Percentiles rank a stretch among this genome's conserved stretches.
Evolutionary conservation across 768 basidiomycete species (phyloP).

Genomic region (Leucocoprinus sp.): DNA sequence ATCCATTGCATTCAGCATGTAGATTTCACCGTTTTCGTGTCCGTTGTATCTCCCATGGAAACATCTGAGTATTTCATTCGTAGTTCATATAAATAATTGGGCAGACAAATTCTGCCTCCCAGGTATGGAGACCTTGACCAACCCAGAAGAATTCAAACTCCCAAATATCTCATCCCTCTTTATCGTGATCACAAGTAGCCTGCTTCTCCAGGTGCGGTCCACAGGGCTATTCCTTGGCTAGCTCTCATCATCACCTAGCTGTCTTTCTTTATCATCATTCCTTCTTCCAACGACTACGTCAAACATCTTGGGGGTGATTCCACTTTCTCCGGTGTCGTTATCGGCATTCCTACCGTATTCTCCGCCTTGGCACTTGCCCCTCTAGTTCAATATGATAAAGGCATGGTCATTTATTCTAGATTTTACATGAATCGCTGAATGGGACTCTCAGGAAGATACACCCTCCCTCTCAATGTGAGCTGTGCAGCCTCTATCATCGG

Average conservation of each 20-base stretch:
- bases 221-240: background rate
- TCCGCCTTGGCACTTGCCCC: conserved; percentile 51
- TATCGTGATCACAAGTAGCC: conserved; percentile 21
- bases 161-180: conserved; percentile 20
- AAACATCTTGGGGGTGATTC: conserved; percentile 52
- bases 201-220: conserved; percentile 21
- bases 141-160: conserved; percentile 21
- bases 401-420: conserved; percentile 20
- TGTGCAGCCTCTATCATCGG: conserved; percentile 47
- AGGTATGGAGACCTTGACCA: background rate
- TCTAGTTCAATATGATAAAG: conserved; percentile 46
- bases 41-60: no score
- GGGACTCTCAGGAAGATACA: conserved; percentile 39
- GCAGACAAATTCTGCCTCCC: background rate
- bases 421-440: background rate
- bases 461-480: conserved; percentile 43
- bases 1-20: no score
- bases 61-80: no score
- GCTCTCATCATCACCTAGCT: conserved; percentile 25
- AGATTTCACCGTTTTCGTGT: no score
- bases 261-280: conserved; percentile 62
- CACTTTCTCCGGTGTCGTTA: conserved; percentile 59
- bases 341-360: conserved; percentile 59
- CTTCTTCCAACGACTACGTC: conserved; percentile 57
- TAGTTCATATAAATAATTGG: no score